Evolutionary conservation across 2,329 filamentous ascomycete species (phyloP).

Genomic region (Colletotrichum destructivum): DNA sequence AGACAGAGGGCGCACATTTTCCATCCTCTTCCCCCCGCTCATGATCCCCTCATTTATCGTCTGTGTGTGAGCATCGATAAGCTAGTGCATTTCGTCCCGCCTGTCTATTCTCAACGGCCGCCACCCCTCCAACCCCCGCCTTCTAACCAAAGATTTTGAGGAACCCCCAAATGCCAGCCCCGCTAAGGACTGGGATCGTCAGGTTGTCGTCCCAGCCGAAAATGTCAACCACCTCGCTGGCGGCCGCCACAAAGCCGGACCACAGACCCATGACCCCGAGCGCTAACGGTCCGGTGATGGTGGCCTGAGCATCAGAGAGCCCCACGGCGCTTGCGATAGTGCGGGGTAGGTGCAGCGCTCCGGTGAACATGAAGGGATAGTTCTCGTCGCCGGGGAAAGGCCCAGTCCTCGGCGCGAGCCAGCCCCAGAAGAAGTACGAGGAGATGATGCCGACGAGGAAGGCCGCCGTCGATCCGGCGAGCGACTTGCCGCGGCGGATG

Average conservation of each 20-base stretch:
- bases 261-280: slow-evolving; percentile 86
- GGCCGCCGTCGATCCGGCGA: slow-evolving; percentile 90
- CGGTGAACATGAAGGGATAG: slow-evolving; percentile 86
- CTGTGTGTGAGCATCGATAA: slow-evolving; percentile 31
- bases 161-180: slow-evolving; percentile 91
- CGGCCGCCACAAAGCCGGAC: slow-evolving; percentile 90
- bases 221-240: slow-evolving; percentile 90
- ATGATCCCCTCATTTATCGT: slow-evolving; percentile 33
- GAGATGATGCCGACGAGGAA: slow-evolving; percentile 87
- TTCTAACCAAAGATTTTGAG: slow-evolving; percentile 84
- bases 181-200: slow-evolving; percentile 94
- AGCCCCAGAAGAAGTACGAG: slow-evolving; percentile 90
- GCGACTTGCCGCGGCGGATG: slow-evolving; percentile 88
- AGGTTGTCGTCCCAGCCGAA: slow-evolving; percentile 98
- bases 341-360: slow-evolving; percentile 78
- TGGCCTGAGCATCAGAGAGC: slow-evolving; percentile 70
- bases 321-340: slow-evolving; percentile 73
- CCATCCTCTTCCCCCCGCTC: slow-evolving; percentile 18
- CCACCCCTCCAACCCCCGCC: slow-evolving; percentile 60
- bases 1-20: slow-evolving; percentile 8
- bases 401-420: slow-evolving; percentile 79
- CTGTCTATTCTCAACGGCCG: slow-evolving; percentile 20
- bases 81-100: slow-evolving; percentile 14
- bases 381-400: slow-evolving; percentile 78
- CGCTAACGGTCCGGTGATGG: slow-evolving; percentile 79